A percentile compares a stretch with the other conserved stretches of the same genome.
Conservation (phyloP, 2,329 filamentous ascomycete species). For the Scolecobasidium constrictum region DNA sequence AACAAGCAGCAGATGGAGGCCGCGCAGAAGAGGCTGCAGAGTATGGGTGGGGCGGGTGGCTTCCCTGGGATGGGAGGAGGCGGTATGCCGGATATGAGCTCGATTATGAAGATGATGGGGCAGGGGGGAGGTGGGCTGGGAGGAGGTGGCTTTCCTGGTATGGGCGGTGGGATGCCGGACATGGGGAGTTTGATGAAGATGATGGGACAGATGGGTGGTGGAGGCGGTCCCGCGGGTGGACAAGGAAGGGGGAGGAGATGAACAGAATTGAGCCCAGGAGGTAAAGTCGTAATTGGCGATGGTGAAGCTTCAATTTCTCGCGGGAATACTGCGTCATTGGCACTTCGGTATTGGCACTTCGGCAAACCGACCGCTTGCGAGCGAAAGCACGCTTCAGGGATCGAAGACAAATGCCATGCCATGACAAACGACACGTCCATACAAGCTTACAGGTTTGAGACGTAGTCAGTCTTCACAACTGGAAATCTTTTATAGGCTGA, state of each 20-base stretch:
- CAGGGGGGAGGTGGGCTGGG: conserved; percentile 50
- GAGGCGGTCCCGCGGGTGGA: conserved; percentile 6
- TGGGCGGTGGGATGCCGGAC: conserved; percentile 13
- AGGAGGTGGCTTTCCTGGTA: conserved; percentile 45
- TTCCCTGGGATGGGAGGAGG: conserved; percentile 39
- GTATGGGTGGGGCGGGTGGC: conserved; percentile 69
- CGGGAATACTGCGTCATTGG: too few relatives aligned
- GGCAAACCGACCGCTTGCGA: too few relatives aligned
- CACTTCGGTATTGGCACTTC: too few relatives aligned
- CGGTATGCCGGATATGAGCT: conserved; percentile 68
- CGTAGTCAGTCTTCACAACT: too few relatives aligned
- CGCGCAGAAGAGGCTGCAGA: conserved; percentile 91
- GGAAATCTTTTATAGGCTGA: too few relatives aligned
- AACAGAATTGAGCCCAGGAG: neutral
- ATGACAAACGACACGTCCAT: too few relatives aligned
- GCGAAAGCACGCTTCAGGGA: too few relatives aligned
- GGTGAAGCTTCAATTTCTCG: too few relatives aligned
- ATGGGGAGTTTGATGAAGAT: conserved; percentile 12
- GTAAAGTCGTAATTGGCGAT: too few relatives aligned
- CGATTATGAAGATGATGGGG: conserved; percentile 85
- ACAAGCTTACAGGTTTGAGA: too few relatives aligned
- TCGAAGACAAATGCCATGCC: too few relatives aligned
- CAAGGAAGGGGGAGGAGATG: conserved; percentile 7
- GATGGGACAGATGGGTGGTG: conserved; percentile 11
- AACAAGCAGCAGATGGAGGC: conserved; percentile 89